Evolutionary conservation across 2,329 filamentous ascomycete species (phyloP).

Genomic region (Pestalotiopsis fici): DNA sequence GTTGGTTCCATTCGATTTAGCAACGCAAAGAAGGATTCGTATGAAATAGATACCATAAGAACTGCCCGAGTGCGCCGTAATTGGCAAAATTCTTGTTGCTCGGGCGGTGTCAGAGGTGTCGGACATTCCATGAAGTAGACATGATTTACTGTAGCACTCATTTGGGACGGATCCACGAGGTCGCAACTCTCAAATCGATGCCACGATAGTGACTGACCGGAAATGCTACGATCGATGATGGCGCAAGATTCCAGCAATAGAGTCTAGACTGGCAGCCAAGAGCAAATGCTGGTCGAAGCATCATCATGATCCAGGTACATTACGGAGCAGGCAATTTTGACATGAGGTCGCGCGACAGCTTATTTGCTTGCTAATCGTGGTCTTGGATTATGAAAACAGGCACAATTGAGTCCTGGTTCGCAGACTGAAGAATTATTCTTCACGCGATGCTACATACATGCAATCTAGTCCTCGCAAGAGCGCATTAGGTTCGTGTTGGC

Average conservation of each 20-base stretch:
- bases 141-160: neutral
- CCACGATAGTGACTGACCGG: neutral
- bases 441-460: neutral
- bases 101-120: slow-evolving; percentile 84
- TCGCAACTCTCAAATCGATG: neutral
- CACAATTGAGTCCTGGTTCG: neutral
- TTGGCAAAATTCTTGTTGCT: slow-evolving; percentile 52
- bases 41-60: slow-evolving; percentile 65
- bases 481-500: neutral
- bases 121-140: slow-evolving; percentile 53
- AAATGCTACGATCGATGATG: neutral
- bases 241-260: neutral
- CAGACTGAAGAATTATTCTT: neutral
- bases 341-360: neutral
- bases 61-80: slow-evolving; percentile 62
- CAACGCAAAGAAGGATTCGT: slow-evolving; percentile 44
- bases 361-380: neutral
- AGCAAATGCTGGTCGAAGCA: neutral
- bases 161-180: too few species aligned
- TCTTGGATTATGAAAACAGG: neutral
- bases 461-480: neutral
- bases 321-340: neutral
- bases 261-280: neutral
- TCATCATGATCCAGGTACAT: neutral
- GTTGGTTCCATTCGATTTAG: slow-evolving; percentile 61